Evolutionary conservation across 352 stramenopile species (phyloP).

Genomic region (Blastocystis sp.): DNA sequence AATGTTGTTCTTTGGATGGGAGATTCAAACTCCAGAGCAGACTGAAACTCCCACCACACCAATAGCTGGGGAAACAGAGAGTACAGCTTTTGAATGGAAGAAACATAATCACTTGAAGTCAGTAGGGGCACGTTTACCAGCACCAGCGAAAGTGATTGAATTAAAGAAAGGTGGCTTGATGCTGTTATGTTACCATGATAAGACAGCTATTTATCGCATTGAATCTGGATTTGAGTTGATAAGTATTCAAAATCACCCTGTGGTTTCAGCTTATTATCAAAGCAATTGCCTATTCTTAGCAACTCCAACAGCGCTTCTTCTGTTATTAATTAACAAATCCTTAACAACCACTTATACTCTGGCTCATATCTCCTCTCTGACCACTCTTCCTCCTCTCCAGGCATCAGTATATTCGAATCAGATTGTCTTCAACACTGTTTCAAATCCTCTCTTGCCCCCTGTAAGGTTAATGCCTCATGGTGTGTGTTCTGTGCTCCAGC

Average conservation of each 20-base stretch:
- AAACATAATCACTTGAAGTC: constrained; percentile 34
- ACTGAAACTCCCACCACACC: neutral
- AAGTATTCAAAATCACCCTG: neutral
- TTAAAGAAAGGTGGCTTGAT: constrained; percentile 5
- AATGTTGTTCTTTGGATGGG: constrained; percentile 23
- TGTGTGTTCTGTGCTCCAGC: neutral
- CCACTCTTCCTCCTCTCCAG: neutral
- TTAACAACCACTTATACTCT: constrained; percentile 3
- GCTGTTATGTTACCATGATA: constrained; percentile 19
- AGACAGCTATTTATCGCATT: constrained; percentile 18
- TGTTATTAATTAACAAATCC: neutral
- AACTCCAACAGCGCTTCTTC: neutral
- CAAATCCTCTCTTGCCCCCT: constrained; percentile 20
- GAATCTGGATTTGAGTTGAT: neutral
- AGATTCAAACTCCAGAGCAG: neutral
- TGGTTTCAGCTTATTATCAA: neutral
- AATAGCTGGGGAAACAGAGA: neutral
- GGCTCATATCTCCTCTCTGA: neutral
- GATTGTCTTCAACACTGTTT: neutral
- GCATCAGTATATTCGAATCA: constrained; percentile 25
- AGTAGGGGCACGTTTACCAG: neutral
- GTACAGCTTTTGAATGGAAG: neutral
- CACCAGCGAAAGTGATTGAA: neutral
- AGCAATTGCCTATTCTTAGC: constrained; percentile 12
- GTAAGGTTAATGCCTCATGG: neutral